Base-by-base conservation (phyloP, 345 rosid genomes). In the Ailanthus altissimus region DNA sequence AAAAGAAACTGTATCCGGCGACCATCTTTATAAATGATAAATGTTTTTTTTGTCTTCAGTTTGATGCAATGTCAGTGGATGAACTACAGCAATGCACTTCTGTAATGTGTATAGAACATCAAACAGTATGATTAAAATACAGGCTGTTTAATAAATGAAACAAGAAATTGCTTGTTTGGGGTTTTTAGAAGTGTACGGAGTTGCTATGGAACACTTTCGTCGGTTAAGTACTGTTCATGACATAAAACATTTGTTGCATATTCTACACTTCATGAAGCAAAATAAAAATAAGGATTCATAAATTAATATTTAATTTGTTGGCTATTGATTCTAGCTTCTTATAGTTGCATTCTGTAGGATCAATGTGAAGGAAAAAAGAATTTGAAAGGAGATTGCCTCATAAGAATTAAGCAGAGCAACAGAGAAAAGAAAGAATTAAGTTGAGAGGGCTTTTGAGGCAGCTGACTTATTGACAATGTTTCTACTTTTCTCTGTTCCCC, bases 111-210 rank as follows among this genome's bases (percentile, higher is more conserved):
- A 15, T 72, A 40, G 53, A 28, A 40, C 65, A 40, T 14, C 66
- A 58, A 57, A 23, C 66, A 58, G n/a, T 56, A 56, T 72, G 51
- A 28, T 28, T 9, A 40, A 72, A 56, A 15, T 72, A 14, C 42
- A 53, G 65, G 23, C 54, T 8, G 57, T 40, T 47, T 2, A 18
- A 8, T 20, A 71, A 54, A n/a, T 6, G 26, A 51, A 10, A 54
- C 20, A 18, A 15, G 2, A 46, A 47, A 47, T 51, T 16, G n/a
- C 7, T 3, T 16, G 59, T 54, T n/a, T 54, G 59, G 20, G 9
- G 6, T 5, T 53, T 53, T 18, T 6, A 67, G n/a, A 14, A 61
- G 43, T 36, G 7, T 28, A 61, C 5, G 43, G 4, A 36, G 43
- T 28, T 62, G 67, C 18, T 0, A 28, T 62, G 8, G n/a, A 62